These are phyloP conservation scores for Naganishia sp. DNA, from an alignment of 1,284 basidiomycete species.

Conservation along the genomic window DNA sequence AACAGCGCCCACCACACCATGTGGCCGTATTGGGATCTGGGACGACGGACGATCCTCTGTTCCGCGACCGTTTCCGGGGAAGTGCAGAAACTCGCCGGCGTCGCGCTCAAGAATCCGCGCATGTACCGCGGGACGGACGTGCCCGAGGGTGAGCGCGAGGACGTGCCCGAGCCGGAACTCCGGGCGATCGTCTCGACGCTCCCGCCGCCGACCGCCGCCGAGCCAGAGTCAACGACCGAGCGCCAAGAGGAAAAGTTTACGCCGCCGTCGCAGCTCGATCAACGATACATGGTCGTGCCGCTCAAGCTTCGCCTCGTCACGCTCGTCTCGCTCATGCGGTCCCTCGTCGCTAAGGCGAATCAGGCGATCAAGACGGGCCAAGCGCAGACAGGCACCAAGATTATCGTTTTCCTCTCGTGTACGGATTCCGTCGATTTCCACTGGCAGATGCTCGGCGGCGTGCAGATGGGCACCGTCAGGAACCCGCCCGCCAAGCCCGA, in stretches of 20 bases:
- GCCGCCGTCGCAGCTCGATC: constrained; percentile 90
- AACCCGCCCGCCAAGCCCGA: constrained; percentile 41
- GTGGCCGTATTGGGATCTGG: constrained; percentile 68
- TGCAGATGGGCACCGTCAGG: constrained; percentile 64
- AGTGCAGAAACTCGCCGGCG: constrained; percentile 88
- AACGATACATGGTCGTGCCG: constrained; percentile 89
- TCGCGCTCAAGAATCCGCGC: constrained; percentile 63
- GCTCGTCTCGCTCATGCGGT: constrained; percentile 79
- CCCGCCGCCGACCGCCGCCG: neutral
- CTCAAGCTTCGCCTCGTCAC: constrained; percentile 91
- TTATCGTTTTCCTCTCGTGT: constrained; percentile 95
- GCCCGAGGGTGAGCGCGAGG: constrained; percentile 33
- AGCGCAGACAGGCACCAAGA: constrained; percentile 52
- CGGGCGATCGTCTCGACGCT: constrained; percentile 30
- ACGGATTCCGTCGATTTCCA: constrained; percentile 98
- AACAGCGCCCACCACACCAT: constrained; percentile 17
- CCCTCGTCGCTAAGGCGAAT: constrained; percentile 62
- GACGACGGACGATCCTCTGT: constrained; percentile 83
- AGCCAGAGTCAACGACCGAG: constrained; percentile 36
- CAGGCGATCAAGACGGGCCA: constrained; percentile 31
- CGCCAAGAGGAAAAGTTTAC: constrained; percentile 68
- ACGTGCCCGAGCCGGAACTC: constrained; percentile 30
- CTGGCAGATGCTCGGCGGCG: constrained; percentile 80
- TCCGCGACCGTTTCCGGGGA: constrained; percentile 95
- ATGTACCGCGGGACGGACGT: constrained; percentile 52